Evolutionary conservation across 2,329 filamentous ascomycete species (phyloP), one percentile per base, ranked within the genome.

Genomic region (Fusarium humuli): DNA sequence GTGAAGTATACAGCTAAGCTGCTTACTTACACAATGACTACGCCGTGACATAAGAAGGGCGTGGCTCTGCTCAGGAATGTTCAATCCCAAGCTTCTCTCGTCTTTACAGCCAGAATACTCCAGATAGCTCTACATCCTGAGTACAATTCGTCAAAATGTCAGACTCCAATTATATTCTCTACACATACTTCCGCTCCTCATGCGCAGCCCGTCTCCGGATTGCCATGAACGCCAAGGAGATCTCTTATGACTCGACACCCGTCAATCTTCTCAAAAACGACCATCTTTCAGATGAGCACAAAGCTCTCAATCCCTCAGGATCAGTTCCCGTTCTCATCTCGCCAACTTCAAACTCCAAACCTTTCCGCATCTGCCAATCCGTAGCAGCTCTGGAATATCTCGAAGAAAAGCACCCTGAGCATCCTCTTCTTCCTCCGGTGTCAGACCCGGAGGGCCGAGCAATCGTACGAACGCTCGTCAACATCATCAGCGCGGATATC

Each of bases 161-260:
- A 1, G 62, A 70, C 4, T 11, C 57, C 40, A 44, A 61, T 3
- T 82, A 79, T 72, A 81, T 78, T 3, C 83, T 91, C 12, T 84
- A 90, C 80, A 86, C 83, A 65, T 90, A 89, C 79, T 90, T 86
- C 78, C 83, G 87, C 67, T 91, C 88, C 49, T 90, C 87, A 18
- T 91, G 88, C 79, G 86, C 87, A 2, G 87, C 85, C 1, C 85
- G 89, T 14, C 79, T 91, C 7, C 87, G 87, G 47, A 90, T 90
- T 63, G 86, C 87, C 13, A 80, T 89, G 2, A 79, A 86, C 58
- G 79, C 88, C 53, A 91, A 91, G 70, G 75, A 75, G 23, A 82
- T 90, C 55, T 69, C 80, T 4, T 86, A 85, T 69, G 81, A 81
- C 9, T 77, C 81, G 22, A 77, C 82, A 32, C 80, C 82, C 55